Evolutionary conservation across 805 yeast genomes (phyloP).

Genomic region (Wickerhamiella musiphila): DNA sequence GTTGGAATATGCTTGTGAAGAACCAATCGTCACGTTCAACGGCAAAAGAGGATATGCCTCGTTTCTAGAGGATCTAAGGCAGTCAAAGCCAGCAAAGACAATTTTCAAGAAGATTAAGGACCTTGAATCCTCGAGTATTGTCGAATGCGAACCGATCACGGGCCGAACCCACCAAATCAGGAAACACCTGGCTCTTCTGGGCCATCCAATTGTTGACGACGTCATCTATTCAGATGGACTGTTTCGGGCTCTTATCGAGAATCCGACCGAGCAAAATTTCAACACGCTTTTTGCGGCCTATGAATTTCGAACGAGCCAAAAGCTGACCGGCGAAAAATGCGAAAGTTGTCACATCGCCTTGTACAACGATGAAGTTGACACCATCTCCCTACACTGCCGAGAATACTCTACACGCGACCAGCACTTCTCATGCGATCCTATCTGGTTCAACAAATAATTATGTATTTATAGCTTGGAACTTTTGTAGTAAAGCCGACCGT

Average conservation of each 20-base stretch:
- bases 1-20: no score
- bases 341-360: constrained; percentile 12
- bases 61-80: constrained; percentile 3
- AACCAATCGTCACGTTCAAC: constrained; percentile 11
- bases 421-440: neutral
- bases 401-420: constrained; percentile 3
- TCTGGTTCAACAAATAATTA: neutral
- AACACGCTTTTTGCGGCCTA: constrained; percentile 2
- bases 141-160: constrained; percentile 65
- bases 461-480: no score
- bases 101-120: constrained; percentile 2
- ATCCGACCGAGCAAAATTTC: constrained; percentile 9
- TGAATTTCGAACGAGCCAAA: constrained; percentile 5
- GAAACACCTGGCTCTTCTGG: constrained; percentile 72
- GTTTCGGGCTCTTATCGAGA: constrained; percentile 3
- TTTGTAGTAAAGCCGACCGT: no score
- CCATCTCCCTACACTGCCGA: constrained; percentile 14
- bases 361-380: constrained; percentile 3
- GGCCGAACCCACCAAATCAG: constrained; percentile 93
- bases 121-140: constrained; percentile 25
- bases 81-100: constrained; percentile 11
- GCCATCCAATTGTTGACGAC: constrained; percentile 79
- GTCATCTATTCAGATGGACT: constrained; percentile 45
- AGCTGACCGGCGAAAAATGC: constrained; percentile 11
- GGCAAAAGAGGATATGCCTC: constrained; percentile 13